A percentile compares a stretch with the other conserved stretches of the same genome.
Evolutionary conservation across 1,284 basidiomycete species (phyloP).

Genomic region (Serendipita sp.): DNA sequence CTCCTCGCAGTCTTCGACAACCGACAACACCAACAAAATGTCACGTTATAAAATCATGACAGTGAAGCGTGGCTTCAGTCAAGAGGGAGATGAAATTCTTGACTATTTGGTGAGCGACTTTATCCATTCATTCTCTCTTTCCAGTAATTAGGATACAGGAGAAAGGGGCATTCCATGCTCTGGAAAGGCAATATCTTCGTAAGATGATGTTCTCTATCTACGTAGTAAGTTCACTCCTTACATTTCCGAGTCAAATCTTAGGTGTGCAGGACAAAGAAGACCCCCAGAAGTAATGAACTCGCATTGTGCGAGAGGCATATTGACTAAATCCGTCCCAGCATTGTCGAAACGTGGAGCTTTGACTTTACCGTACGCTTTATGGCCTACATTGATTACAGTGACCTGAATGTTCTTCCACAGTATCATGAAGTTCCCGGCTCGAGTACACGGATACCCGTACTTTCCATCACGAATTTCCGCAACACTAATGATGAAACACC

Average conservation of each 20-base stretch:
- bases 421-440: slow-evolving; percentile 16
- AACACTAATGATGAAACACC: slow-evolving; percentile 10
- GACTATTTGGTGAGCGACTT: slow-evolving; percentile 49
- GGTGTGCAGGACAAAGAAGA: slow-evolving; percentile 50
- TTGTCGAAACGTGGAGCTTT: slow-evolving; percentile 70
- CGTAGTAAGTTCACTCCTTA: slow-evolving; percentile 33
- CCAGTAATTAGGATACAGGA: slow-evolving; percentile 33
- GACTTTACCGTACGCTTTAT: slow-evolving; percentile 45
- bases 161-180: slow-evolving; percentile 63
- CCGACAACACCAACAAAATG: slow-evolving; percentile 11
- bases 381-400: not conserved
- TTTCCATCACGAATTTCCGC: slow-evolving; percentile 15
- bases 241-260: not conserved
- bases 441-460: slow-evolving; percentile 14
- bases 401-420: slow-evolving; percentile 7
- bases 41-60: slow-evolving; percentile 34
- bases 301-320: slow-evolving; percentile 8
- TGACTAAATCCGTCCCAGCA: slow-evolving; percentile 27
- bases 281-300: slow-evolving; percentile 49
- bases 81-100: slow-evolving; percentile 63
- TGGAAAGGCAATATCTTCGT: slow-evolving; percentile 60
- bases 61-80: slow-evolving; percentile 57
- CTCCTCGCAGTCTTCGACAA: slow-evolving; percentile 15
- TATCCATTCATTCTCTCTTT: not conserved
- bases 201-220: slow-evolving; percentile 74